These are phyloP conservation scores for Talaromyces wortmannii DNA, from an alignment of 495 filamentous ascomycete species.

Conservation along the genomic window DNA sequence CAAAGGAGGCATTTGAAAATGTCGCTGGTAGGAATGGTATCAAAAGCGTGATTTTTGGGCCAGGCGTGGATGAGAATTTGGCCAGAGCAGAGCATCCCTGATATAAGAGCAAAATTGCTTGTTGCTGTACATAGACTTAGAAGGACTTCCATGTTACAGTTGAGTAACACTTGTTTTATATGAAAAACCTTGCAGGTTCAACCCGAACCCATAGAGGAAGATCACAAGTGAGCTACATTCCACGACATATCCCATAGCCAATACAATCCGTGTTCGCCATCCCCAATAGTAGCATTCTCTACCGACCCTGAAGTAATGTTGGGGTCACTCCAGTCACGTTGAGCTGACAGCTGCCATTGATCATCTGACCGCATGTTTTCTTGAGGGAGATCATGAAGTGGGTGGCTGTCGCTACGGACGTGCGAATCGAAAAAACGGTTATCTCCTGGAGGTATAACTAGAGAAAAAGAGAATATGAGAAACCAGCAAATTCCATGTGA, in stretches of 20 bases:
- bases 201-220: neutral
- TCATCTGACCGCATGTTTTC: neutral
- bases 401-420: neutral
- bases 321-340: neutral
- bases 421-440: neutral
- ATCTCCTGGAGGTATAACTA: conserved; percentile 7
- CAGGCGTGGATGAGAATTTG: conserved; percentile 12
- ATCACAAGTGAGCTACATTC: conserved; percentile 6
- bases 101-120: conserved; percentile 1
- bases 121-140: neutral
- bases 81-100: conserved; percentile 8
- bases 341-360: neutral
- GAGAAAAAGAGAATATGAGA: neutral
- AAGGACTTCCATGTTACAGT: neutral
- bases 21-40: conserved; percentile 14
- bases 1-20: conserved; percentile 14
- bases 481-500: neutral
- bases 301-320: neutral
- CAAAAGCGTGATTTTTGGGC: conserved; percentile 25
- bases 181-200: neutral
- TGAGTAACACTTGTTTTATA: too few relatives aligned
- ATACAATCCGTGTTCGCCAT: conserved; percentile 14
- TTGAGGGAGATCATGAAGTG: neutral
- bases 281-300: conserved; percentile 1
- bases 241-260: conserved; percentile 23